Evolutionary conservation across 805 yeast genomes (phyloP).

Genomic region (Sporopachydermia quercuum): DNA sequence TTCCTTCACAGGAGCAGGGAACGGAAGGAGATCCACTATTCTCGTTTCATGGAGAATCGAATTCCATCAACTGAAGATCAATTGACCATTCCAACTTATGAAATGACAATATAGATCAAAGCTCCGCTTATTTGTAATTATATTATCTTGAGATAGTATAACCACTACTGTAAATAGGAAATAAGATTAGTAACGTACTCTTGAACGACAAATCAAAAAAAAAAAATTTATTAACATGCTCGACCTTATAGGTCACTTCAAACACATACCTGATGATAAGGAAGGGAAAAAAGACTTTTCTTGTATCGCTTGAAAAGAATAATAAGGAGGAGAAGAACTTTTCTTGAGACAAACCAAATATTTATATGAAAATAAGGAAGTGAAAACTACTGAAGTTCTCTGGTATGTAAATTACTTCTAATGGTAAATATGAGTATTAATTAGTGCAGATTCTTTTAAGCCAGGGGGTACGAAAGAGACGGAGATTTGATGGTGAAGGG

Average conservation of each 20-base stretch:
- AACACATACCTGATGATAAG: neutral
- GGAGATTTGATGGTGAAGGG: too few species aligned
- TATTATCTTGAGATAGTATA: constrained; percentile 15
- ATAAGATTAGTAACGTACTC: neutral
- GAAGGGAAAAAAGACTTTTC: neutral
- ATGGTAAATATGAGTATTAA: neutral
- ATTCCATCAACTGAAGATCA: constrained; percentile 14
- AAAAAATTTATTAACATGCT: neutral
- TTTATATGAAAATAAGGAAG: too few species aligned
- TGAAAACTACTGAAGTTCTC: too few species aligned
- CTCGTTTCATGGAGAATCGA: constrained; percentile 11
- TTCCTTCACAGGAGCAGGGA: constrained; percentile 22
- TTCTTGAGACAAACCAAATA: too few species aligned
- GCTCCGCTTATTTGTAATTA: constrained; percentile 12
- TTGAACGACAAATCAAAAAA: too few species aligned
- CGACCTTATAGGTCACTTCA: neutral
- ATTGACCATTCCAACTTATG: constrained; percentile 7
- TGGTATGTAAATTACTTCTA: neutral
- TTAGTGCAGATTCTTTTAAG: too few species aligned
- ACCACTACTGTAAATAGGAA: constrained; percentile 7
- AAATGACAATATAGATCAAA: constrained; percentile 1
- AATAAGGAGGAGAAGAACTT: too few species aligned
- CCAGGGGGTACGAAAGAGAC: neutral
- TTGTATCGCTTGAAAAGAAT: neutral
- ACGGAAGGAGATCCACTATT: constrained; percentile 20